Evolutionary conservation across 768 basidiomycete species (phyloP), one percentile per base, ranked within the genome.

Genomic region (Hericium erinaceus): DNA sequence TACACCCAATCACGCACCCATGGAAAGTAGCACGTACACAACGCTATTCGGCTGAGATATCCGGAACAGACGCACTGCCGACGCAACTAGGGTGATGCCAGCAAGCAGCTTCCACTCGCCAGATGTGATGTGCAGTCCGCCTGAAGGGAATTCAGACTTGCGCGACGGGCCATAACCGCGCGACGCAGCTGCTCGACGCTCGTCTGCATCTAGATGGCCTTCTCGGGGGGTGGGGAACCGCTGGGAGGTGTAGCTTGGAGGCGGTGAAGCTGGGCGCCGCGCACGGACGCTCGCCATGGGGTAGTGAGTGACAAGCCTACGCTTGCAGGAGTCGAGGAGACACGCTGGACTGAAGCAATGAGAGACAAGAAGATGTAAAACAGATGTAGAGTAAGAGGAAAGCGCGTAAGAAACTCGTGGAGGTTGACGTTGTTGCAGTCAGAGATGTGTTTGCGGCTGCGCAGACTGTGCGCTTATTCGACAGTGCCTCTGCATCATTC

Each of bases 1-100:
- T 26, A 58, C 18, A 38, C 33, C 20, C 26, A 15, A 52, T 51
- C 26, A 38, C 48, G 16, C 12, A 15, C 15, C 18, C n/a, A 24
- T 20, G 48, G 44, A n/a, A 66, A 58, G 40, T 22, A 40, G 37
- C 3, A 80, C 91, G 75, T 63, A 95, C 92, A 99, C 95, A 44
- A 99, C 92, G 65, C 92, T 94, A 57, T 83, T 78, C 0, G 95
- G 95, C 66, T 84, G 83, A 46, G 88, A 90, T 48, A 99, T 74
- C 54, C 87, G 81, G 73, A 88, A 97, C 57, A 95, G 70, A 50
- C 95, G 80, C n/a, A 98, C 91, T n/a, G 75, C 80, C 7, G 76
- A 70, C 1, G 92, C 94, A 52, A 97, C 66, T 9, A 92, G 58
- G 37, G 85, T 73, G 54, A 97, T 68, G 24, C 82, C 65, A 16